phyloP scores from a whole-genome alignment of 176 grass and related monocot genomes.

The Phragmites australis region DNA sequence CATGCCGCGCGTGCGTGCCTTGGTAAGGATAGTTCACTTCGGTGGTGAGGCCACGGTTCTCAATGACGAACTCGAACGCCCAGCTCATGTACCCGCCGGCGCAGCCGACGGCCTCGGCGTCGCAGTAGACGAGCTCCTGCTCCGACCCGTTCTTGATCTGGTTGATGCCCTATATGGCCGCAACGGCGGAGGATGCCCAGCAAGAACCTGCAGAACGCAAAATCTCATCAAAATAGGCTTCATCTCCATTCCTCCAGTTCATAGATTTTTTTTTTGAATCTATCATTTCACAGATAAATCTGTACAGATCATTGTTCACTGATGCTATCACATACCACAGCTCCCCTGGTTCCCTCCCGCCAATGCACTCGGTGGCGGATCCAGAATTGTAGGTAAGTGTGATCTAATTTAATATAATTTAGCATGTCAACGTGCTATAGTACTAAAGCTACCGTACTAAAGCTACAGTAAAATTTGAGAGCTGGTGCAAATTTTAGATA shows the following conservation, averaged over 20 bases:
- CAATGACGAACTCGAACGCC: conserved; percentile 51
- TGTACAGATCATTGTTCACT: not conserved
- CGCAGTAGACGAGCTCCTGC: conserved; percentile 82
- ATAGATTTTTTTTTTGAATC: too few species aligned
- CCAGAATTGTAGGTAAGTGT: too few species aligned
- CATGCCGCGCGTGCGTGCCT: conserved; percentile 6
- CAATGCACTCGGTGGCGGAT: too few species aligned
- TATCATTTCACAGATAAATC: not conserved
- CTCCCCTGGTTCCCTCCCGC: conserved; percentile 61
- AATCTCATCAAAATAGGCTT: not conserved
- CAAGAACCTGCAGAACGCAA: conserved; percentile 48
- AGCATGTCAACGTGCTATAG: too few species aligned
- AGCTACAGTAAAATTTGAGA: too few species aligned
- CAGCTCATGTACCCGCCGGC: conserved; percentile 49
- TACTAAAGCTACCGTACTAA: too few species aligned
- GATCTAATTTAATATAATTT: too few species aligned
- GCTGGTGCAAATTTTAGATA: too few species aligned
- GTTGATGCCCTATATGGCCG: conserved; percentile 63
- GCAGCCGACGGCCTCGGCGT: conserved; percentile 32
- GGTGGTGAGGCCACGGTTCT: conserved; percentile 54
- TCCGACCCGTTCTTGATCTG: conserved; percentile 70
- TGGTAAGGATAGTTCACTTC: conserved; percentile 66
- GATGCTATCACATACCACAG: conserved; percentile 42
- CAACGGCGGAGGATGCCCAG: conserved; percentile 71
- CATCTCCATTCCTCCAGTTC: not conserved